Evolutionary conservation across 2,329 filamentous ascomycete species (phyloP).

Genomic region (Fusarium succisae): DNA sequence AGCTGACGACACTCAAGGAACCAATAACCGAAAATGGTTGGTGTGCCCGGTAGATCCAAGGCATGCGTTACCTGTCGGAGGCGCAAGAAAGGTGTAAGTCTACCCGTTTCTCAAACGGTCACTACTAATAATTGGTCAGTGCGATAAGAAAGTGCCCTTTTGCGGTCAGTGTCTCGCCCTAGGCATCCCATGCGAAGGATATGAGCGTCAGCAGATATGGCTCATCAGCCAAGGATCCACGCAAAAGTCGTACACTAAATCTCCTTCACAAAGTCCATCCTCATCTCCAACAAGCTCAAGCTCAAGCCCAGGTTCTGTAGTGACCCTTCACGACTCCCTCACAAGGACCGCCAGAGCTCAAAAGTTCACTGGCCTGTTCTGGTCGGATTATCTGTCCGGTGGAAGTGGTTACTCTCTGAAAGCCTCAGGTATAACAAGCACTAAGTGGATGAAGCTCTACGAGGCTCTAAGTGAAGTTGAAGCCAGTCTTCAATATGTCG

Average conservation of each 20-base stretch:
- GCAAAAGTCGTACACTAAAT: neutral
- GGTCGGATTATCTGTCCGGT: constrained; percentile 13
- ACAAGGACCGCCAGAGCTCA: neutral
- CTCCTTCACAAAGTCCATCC: neutral
- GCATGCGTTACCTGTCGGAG: constrained; percentile 10
- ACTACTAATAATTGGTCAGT: neutral
- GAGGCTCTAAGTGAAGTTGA: neutral
- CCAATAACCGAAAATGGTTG: neutral
- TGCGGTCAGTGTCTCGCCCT: constrained; percentile 11
- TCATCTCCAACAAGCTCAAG: rapidly evolving
- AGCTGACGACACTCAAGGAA: neutral
- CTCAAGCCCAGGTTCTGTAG: rapidly evolving
- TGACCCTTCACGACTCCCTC: neutral
- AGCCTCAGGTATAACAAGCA: neutral
- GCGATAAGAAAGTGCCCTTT: neutral
- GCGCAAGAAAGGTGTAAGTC: constrained; percentile 20
- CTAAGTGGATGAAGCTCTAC: neutral
- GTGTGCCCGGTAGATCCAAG: constrained; percentile 19
- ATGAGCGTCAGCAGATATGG: constrained; percentile 7
- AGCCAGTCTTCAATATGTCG: neutral
- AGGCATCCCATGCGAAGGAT: constrained; percentile 8
- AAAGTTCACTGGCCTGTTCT: constrained; percentile 15
- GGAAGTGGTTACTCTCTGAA: neutral
- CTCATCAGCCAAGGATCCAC: constrained; percentile 4
- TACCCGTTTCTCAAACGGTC: rapidly evolving